phyloP scores from a whole-genome alignment of 176 grass and related monocot species.

The Luzula sylvatica region DNA sequence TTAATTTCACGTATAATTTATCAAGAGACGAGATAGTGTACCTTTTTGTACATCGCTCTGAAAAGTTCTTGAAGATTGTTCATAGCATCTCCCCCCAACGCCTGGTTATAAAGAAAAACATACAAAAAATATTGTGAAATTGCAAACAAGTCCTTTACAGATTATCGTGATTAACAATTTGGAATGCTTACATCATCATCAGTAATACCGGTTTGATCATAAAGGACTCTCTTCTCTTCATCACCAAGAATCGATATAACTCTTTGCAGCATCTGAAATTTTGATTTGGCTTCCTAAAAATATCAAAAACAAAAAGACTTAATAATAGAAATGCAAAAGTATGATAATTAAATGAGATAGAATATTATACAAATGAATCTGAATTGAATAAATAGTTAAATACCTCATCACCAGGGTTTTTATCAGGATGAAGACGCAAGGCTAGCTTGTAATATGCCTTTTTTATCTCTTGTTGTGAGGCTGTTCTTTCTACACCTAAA shows the following conservation, averaged over 20 bases:
- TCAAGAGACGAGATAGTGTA: slow-evolving; percentile 19
- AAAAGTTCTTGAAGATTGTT: slow-evolving; percentile 83
- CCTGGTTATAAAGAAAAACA: slow-evolving; percentile 29
- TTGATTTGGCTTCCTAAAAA: slow-evolving; percentile 80
- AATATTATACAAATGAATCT: neutral
- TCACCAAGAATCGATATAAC: slow-evolving; percentile 96
- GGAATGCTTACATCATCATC: slow-evolving; percentile 69
- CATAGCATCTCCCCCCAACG: slow-evolving; percentile 56
- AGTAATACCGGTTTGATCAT: slow-evolving; percentile 83
- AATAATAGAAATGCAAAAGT: slow-evolving; percentile 5
- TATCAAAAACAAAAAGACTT: slow-evolving; percentile 21
- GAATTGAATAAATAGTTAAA: neutral
- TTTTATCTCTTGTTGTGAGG: slow-evolving; percentile 9
- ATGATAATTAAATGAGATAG: neutral
- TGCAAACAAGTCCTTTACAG: neutral
- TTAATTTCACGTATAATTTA: neutral
- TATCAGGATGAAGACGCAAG: slow-evolving; percentile 86
- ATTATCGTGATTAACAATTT: neutral
- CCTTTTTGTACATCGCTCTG: slow-evolving; percentile 67
- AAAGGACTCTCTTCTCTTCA: slow-evolving; percentile 64
- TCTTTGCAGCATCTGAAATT: slow-evolving; percentile 91
- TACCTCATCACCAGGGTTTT: slow-evolving; percentile 97
- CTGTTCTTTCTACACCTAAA: slow-evolving; percentile 67
- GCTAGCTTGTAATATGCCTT: slow-evolving; percentile 91
- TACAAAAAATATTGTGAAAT: slow-evolving; percentile 14